Conservation (phyloP, 176 grass and related monocot species). For the Phoenix roebelenii region DNA sequence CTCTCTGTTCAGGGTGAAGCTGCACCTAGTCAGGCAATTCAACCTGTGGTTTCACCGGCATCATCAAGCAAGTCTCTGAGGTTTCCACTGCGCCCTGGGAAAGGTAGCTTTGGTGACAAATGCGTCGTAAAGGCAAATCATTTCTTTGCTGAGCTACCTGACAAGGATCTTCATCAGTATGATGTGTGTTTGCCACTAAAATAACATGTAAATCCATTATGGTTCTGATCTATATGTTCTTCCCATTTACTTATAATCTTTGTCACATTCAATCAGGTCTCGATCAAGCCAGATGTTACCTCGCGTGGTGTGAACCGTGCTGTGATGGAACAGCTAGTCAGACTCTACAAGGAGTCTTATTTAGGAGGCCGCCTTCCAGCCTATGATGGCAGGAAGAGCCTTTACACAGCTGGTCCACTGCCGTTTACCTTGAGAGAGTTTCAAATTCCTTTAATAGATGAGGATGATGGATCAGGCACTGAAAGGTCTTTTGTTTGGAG, state of each 20-base stretch:
- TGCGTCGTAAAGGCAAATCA: slow-evolving; percentile 47
- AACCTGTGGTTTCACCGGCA: background rate
- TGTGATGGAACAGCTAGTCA: slow-evolving; percentile 36
- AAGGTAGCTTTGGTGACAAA: background rate
- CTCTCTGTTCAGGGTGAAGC: too few relatives aligned
- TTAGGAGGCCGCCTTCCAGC: slow-evolving; percentile 30
- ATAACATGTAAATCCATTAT: background rate
- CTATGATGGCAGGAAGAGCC: slow-evolving; percentile 49
- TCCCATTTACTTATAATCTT: background rate
- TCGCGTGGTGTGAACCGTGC: slow-evolving; percentile 16
- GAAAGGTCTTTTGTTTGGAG: too few relatives aligned
- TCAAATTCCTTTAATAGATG: slow-evolving; percentile 13
- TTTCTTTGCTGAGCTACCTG: slow-evolving; percentile 45
- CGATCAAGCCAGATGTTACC: slow-evolving; percentile 27
- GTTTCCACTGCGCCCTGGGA: slow-evolving; percentile 37
- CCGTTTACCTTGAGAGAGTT: slow-evolving; percentile 34
- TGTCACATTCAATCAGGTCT: slow-evolving; percentile 25
- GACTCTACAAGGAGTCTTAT: slow-evolving; percentile 18
- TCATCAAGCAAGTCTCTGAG: slow-evolving; percentile 1
- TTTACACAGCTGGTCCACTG: slow-evolving; percentile 51
- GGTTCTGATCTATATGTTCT: background rate
- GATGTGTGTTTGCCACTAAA: slow-evolving; percentile 27
- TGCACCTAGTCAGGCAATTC: too few relatives aligned
- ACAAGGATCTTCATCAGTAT: slow-evolving; percentile 51
- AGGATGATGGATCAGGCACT: slow-evolving; percentile 10